Evolutionary conservation across 2,329 filamentous ascomycete species (phyloP).

Genomic region (Fusarium nematophilum): DNA sequence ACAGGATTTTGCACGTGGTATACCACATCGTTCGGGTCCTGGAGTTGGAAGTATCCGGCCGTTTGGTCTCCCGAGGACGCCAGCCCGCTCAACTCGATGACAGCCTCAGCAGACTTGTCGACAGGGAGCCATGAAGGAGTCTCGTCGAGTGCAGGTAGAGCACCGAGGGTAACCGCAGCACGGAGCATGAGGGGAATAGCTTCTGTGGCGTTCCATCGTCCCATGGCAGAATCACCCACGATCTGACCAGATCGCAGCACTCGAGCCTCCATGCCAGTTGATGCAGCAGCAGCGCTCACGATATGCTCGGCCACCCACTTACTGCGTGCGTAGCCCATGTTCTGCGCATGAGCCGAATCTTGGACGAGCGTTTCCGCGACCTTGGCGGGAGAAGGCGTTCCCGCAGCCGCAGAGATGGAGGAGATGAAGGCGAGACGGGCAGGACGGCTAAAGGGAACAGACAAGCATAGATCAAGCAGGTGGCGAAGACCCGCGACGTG

Average conservation of each 20-base stretch:
- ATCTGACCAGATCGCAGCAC: constrained; percentile 59
- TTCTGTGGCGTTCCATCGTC: constrained; percentile 62
- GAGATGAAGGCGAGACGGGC: constrained; percentile 58
- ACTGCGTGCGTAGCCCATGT: constrained; percentile 63
- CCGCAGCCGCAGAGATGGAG: constrained; percentile 55
- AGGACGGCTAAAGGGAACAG: constrained; percentile 45
- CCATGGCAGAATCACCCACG: constrained; percentile 57
- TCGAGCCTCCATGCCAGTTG: constrained; percentile 47
- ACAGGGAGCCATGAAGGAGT: constrained; percentile 54
- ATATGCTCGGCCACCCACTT: constrained; percentile 63
- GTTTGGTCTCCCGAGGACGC: constrained; percentile 10
- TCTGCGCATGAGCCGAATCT: constrained; percentile 54
- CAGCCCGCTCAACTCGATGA: constrained; percentile 48
- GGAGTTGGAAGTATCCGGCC: constrained; percentile 16
- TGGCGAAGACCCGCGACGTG: constrained; percentile 59
- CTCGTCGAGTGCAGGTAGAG: constrained; percentile 57
- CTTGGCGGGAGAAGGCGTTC: constrained; percentile 50
- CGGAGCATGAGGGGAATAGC: constrained; percentile 62
- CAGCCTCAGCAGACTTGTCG: constrained; percentile 49
- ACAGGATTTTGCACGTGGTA: constrained; percentile 65
- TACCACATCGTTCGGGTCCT: constrained; percentile 47
- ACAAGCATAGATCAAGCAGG: constrained; percentile 55
- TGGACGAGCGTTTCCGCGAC: constrained; percentile 52
- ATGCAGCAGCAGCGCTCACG: constrained; percentile 45
- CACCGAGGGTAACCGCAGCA: constrained; percentile 57